Percentiles rank a stretch among this genome's conserved stretches.
Evolutionary conservation across 164 flowering plant species (phyloP).

Genomic region (Chimonanthus salicifolius): DNA sequence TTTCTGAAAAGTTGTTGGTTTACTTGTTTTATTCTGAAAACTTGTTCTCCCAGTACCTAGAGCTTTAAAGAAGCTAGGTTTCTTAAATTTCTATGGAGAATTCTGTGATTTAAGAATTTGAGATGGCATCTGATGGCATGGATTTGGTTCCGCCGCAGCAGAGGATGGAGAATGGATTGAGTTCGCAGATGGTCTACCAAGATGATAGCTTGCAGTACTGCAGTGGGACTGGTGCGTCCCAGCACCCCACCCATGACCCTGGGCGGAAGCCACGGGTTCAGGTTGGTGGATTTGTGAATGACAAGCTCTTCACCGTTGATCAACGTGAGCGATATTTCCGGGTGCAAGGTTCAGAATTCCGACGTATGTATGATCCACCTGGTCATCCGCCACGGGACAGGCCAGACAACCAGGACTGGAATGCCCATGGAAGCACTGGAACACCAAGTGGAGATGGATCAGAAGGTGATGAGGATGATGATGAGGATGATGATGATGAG

Average conservation of each 20-base stretch:
- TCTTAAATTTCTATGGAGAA: neutral
- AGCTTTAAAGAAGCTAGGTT: neutral
- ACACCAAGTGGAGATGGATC: constrained; percentile 35
- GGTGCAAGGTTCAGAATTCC: constrained; percentile 22
- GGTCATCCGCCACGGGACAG: constrained; percentile 4
- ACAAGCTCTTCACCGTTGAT: constrained; percentile 29
- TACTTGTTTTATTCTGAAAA: neutral
- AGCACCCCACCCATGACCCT: constrained; percentile 26
- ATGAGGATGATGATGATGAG: constrained; percentile 43
- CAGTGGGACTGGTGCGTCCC: constrained; percentile 11
- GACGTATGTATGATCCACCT: constrained; percentile 18
- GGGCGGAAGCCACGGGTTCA: constrained; percentile 41
- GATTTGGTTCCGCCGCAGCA: constrained; percentile 29
- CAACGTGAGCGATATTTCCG: constrained; percentile 31
- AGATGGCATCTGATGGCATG: constrained; percentile 42
- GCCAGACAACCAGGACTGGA: constrained; percentile 33
- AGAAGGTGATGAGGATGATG: constrained; percentile 41
- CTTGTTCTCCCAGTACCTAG: neutral
- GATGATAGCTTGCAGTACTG: constrained; percentile 35
- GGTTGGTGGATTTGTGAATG: constrained; percentile 38
- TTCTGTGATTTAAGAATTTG: constrained; percentile 11
- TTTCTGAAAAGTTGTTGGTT: neutral
- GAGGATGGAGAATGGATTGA: constrained; percentile 36
- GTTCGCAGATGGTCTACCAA: constrained; percentile 50
- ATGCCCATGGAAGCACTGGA: constrained; percentile 18